Percentiles rank a stretch among this genome's conserved stretches.
phyloP scores from a whole-genome alignment of 2,329 filamentous ascomycete species.

The Beauveria caledonica region DNA sequence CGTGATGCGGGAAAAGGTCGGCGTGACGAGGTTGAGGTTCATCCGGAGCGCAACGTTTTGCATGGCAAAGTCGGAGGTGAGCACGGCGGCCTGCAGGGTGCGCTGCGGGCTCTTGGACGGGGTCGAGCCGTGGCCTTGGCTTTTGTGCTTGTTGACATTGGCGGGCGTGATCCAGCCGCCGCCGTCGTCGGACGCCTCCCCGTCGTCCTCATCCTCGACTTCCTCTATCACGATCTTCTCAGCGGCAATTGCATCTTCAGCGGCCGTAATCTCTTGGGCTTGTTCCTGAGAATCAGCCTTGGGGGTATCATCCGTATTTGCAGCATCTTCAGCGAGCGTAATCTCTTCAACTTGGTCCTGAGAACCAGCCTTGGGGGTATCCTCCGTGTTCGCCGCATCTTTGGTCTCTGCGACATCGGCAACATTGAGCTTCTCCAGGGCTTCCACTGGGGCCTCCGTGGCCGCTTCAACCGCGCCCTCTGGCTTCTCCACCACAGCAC shows the following conservation, averaged over 20 bases:
- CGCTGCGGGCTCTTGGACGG: slow-evolving; percentile 45
- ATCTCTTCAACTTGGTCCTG: slow-evolving; percentile 1
- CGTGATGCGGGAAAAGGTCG: slow-evolving; percentile 69
- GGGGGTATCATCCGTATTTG: background rate
- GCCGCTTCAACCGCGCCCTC: background rate
- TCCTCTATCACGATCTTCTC: background rate
- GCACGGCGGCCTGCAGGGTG: slow-evolving; percentile 76
- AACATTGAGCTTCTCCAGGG: slow-evolving; percentile 13
- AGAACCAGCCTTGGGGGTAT: background rate
- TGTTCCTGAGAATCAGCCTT: background rate
- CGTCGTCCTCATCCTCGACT: slow-evolving; percentile 24
- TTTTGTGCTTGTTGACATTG: slow-evolving; percentile 80
- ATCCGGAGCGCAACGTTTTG: slow-evolving; percentile 94
- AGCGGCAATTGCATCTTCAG: background rate
- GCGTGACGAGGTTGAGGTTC: slow-evolving; percentile 82
- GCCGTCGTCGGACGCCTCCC: slow-evolving; percentile 42
- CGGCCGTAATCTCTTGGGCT: background rate
- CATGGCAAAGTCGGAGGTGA: slow-evolving; percentile 96
- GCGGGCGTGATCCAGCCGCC: slow-evolving; percentile 92
- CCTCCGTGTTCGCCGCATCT: background rate
- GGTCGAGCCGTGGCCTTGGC: slow-evolving; percentile 42
- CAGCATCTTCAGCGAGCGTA: slow-evolving; percentile 9
- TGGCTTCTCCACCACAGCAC: background rate
- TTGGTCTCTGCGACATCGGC: slow-evolving; percentile 8
- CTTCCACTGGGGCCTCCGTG: background rate